Evolutionary conservation across 2,329 filamentous ascomycete species (phyloP).

Genomic region (Colletotrichum sp.): DNA sequence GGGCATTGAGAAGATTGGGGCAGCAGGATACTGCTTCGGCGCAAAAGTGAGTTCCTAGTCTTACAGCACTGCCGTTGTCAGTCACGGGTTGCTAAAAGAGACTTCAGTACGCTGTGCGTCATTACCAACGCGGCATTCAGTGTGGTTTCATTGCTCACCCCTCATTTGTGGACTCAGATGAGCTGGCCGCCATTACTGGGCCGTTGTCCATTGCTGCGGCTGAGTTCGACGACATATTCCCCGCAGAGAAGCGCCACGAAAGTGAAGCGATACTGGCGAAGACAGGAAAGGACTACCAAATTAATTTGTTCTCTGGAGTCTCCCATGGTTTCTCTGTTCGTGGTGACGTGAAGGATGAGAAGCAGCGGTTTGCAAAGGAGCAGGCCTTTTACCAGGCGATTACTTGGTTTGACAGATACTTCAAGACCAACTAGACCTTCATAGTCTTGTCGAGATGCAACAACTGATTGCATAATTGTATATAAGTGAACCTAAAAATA

Average conservation of each 20-base stretch:
- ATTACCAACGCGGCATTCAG: neutral
- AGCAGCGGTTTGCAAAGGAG: conserved; percentile 23
- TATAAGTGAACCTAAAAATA: neutral
- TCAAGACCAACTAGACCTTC: neutral
- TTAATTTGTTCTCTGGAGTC: neutral
- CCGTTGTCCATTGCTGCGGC: neutral
- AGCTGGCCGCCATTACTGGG: neutral
- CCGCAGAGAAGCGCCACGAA: neutral
- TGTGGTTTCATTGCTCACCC: neutral
- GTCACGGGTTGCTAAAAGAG: neutral
- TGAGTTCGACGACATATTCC: neutral
- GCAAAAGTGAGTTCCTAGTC: neutral
- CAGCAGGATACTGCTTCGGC: neutral
- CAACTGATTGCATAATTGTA: neutral
- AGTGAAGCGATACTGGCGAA: neutral
- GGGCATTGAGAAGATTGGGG: neutral
- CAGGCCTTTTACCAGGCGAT: conserved; percentile 18
- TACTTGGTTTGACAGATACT: conserved; percentile 17
- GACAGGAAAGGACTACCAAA: neutral
- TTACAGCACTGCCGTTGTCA: neutral
- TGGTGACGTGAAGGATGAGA: neutral
- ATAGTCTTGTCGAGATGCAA: neutral
- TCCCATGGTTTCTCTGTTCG: neutral
- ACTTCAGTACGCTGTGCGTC: neutral
- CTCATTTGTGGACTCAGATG: neutral